These are phyloP conservation scores for Onygena corvina DNA, from an alignment of 2,329 filamentous ascomycete species.

Conservation along the genomic window DNA sequence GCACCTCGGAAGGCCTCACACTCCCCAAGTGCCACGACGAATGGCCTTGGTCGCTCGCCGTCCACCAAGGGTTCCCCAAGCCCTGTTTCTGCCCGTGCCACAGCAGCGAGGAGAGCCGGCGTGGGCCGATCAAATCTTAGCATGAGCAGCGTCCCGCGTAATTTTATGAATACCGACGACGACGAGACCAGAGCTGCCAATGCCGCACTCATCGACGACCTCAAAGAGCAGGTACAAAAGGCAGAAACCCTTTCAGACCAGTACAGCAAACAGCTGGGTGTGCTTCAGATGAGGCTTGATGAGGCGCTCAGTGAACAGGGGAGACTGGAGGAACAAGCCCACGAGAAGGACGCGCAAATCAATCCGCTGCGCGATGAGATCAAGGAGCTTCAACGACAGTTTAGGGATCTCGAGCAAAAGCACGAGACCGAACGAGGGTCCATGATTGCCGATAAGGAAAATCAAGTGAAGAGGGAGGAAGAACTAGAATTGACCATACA, in stretches of 20 bases:
- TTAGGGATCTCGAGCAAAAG: conserved; percentile 81
- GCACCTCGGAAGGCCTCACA: conserved; percentile 30
- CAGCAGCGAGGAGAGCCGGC: conserved; percentile 48
- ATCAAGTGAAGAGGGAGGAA: conserved; percentile 70
- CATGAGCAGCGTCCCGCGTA: conserved; percentile 35
- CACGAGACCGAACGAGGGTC: conserved; percentile 83
- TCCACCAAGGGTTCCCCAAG: conserved; percentile 46
- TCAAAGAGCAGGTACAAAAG: conserved; percentile 69
- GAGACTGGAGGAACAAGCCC: conserved; percentile 73
- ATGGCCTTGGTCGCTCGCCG: conserved; percentile 47
- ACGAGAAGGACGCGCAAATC: conserved; percentile 74
- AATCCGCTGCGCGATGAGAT: conserved; percentile 75
- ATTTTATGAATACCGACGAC: conserved; percentile 39
- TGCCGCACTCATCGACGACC: conserved; percentile 65
- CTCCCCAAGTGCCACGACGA: conserved; percentile 40
- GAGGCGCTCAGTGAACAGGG: conserved; percentile 72
- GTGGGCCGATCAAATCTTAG: conserved; percentile 32
- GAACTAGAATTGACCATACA: conserved; percentile 86
- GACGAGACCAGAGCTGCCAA: conserved; percentile 69
- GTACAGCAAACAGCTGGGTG: conserved; percentile 70
- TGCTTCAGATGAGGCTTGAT: conserved; percentile 74
- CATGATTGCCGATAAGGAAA: conserved; percentile 84
- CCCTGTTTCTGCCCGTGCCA: conserved; percentile 58
- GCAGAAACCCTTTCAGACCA: conserved; percentile 68
- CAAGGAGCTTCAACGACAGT: conserved; percentile 67